Evolutionary conservation across 345 rosid genomes (phyloP).

Genomic region (Hibiscus tridactylites): DNA sequence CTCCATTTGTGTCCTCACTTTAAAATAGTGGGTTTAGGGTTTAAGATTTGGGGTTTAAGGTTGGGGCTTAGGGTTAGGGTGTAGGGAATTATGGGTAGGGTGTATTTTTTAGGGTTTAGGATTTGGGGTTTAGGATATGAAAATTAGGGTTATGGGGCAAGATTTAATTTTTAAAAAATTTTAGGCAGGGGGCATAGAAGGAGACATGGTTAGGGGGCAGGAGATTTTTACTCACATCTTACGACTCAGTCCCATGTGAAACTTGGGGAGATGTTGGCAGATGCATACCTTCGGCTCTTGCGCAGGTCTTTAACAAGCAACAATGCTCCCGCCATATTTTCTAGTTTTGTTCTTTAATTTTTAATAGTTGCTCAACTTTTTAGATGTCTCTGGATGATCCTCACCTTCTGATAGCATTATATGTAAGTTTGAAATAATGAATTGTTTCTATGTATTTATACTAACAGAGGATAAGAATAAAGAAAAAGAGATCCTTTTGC

Average conservation of each 20-base stretch:
- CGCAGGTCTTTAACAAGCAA: conserved; percentile 4
- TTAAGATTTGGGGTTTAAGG: too few relatives aligned
- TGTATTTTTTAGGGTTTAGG: too few relatives aligned
- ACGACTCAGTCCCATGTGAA: conserved; percentile 60
- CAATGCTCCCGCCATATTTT: neutral
- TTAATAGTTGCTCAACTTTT: neutral
- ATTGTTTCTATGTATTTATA: neutral
- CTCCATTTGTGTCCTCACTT: too few relatives aligned
- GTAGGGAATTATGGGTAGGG: too few relatives aligned
- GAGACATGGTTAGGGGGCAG: too few relatives aligned
- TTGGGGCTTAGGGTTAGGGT: too few relatives aligned
- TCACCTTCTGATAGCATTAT: neutral
- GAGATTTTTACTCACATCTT: too few relatives aligned
- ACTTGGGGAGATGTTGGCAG: conserved; percentile 57
- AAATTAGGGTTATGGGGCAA: too few relatives aligned
- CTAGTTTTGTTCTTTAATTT: neutral
- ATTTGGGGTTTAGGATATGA: too few relatives aligned
- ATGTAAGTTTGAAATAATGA: neutral
- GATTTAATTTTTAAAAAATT: too few relatives aligned
- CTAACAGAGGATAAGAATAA: neutral
- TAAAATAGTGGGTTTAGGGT: too few relatives aligned
- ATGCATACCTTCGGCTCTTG: conserved; percentile 32
- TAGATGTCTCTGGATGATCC: conserved; percentile 1
- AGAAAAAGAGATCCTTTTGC: neutral
- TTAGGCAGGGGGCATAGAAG: too few relatives aligned